phyloP scores from a whole-genome alignment of 2,329 filamentous ascomycete species.

The Emmonsia crescens region DNA sequence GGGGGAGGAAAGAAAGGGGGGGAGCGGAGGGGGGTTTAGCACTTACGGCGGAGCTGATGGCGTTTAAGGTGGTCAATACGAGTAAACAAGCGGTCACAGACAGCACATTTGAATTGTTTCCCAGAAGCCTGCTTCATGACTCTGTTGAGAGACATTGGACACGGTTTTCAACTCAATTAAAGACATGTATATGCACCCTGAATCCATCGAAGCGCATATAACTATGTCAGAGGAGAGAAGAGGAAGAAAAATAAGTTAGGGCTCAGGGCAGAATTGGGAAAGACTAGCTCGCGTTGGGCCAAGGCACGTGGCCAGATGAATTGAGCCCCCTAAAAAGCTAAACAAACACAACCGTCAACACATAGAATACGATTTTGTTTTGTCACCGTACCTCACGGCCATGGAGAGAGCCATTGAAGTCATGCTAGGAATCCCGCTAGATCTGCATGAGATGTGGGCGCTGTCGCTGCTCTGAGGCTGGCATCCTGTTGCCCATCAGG shows the following conservation, averaged over 20 bases:
- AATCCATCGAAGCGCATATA: neutral
- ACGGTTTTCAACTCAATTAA: neutral
- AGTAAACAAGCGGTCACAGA: constrained; percentile 37
- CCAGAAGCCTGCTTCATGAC: constrained; percentile 26
- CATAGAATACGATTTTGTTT: neutral
- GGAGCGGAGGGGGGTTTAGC: neutral
- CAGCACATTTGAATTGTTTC: constrained; percentile 34
- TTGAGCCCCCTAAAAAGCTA: neutral
- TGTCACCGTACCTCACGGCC: neutral
- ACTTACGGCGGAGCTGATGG: constrained; percentile 37
- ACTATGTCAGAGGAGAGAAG: neutral
- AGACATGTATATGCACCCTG: neutral
- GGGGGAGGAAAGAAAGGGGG: neutral
- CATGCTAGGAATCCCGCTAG: neutral
- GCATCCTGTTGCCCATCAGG: neutral
- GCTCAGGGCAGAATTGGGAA: neutral
- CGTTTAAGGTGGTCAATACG: constrained; percentile 40
- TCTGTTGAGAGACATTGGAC: neutral
- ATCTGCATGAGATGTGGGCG: neutral
- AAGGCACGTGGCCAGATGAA: neutral
- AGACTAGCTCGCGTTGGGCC: neutral
- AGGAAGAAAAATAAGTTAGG: neutral
- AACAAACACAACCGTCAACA: neutral
- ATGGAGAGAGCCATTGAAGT: neutral
- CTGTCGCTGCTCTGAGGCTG: neutral